Percentiles rank a stretch among this genome's conserved stretches.
These are phyloP conservation scores for Rhizoclosmatium hyalinum DNA, from an alignment of 371 early-diverging fungal species.

Conservation along the genomic window DNA sequence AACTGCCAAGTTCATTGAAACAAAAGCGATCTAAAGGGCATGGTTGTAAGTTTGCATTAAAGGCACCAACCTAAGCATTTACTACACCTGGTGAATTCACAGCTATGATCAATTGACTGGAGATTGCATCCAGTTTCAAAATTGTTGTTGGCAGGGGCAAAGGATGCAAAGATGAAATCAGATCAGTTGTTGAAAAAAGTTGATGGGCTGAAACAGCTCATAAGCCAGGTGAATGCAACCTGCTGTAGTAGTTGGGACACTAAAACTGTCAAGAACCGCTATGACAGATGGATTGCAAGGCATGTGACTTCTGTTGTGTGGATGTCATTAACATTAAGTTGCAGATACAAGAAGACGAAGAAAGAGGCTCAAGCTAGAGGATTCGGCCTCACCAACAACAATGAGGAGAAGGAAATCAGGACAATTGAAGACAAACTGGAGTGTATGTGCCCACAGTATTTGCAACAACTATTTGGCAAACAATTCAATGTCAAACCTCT, in stretches of 20 bases:
- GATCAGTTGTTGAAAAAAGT: no score
- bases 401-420: background rate
- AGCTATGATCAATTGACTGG: background rate
- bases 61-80: background rate
- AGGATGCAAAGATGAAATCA: no score
- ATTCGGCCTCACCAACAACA: background rate
- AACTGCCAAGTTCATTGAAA: background rate
- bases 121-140: background rate
- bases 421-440: slow-evolving; percentile 9
- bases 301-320: background rate
- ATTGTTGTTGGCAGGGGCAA: no score
- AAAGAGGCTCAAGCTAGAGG: background rate
- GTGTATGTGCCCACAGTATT: background rate
- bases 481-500: background rate
- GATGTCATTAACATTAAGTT: background rate
- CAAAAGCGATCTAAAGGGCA: background rate
- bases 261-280: background rate
- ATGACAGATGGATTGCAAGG: background rate
- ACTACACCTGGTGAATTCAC: background rate
- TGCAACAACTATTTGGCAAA: background rate
- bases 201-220: no score
- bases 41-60: background rate
- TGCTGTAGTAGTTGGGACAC: background rate
- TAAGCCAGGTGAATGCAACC: background rate
- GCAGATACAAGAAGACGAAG: slow-evolving; percentile 8